Base-by-base conservation (phyloP, 257 asterid genomes). In the Solanum tarijense region DNA sequence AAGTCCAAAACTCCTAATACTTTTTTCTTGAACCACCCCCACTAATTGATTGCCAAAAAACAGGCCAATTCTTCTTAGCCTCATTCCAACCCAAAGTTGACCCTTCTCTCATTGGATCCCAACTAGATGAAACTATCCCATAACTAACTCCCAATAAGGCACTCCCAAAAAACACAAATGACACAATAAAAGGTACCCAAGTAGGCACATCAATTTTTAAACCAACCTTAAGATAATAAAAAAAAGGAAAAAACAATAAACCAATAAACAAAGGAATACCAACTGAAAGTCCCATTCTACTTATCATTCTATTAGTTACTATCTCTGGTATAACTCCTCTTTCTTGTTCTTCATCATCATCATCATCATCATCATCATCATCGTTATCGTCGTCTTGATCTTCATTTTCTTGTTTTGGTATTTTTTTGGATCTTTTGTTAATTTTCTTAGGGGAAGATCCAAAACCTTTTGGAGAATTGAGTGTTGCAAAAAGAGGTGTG, bases 51-150 rank as follows among this genome's bases (percentile, higher is more conserved):
- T 93, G 92, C 99, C 98, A 95, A 92, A 97, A 96, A 87, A 96
- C 99, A 84, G 99, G 99, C 98, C 98, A 96, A 90, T 97, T 97
- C 95, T 89, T 94, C 93, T 88, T 85, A 88, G 99, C 99, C 90
- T 97, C 99, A 89, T 89, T 96, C 98, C 99, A 97, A 16, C 98
- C 99, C 94, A 94, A 86, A 5, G 94, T 55, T 4, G 99, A 96
- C 1, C 99, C 98, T 90, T 97, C 98, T 90, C 99, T 93, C 91
- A 92, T 12, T 0, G 99, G 99, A 91, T 97, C 99, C 99, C 99
- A 97, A 91, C 99, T 97, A 23, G 99, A 91, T 23, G 99, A 97
- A 87, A 97, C 99, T 85, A 97, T 96, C 46, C 98, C 99, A 88
- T 97, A 97, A 89, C 99, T 96, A 35, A 97, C 92, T 82, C 99